A percentile compares a stretch with the other conserved stretches of the same genome.
Conservation (phyloP, 1,284 basidiomycete genomes). For the Trametes hirsuta region DNA sequence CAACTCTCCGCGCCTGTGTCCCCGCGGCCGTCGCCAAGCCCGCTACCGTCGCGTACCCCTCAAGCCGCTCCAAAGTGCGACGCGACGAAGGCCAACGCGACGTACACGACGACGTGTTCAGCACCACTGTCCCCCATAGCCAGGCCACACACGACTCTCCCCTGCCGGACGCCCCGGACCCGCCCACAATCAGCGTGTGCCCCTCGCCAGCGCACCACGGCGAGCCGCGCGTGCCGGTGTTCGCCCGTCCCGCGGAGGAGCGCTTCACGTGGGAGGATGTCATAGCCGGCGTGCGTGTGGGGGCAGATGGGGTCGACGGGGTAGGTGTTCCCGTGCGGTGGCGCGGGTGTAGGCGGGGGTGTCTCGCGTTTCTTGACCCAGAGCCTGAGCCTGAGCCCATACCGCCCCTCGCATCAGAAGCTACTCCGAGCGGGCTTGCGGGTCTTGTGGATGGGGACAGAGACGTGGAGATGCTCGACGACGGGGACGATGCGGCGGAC, state of each 20-base stretch:
- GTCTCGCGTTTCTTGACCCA: conserved; percentile 57
- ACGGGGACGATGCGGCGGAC: conserved; percentile 3
- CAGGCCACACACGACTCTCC: not conserved
- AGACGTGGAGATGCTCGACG: conserved; percentile 4
- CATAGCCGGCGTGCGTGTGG: conserved; percentile 56
- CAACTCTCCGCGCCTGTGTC: conserved; percentile 29
- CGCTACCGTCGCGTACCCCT: conserved; percentile 1
- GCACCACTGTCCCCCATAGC: not conserved
- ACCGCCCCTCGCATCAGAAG: not conserved
- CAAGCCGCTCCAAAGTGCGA: conserved; percentile 12
- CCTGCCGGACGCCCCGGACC: not conserved
- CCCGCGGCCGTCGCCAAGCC: conserved; percentile 31
- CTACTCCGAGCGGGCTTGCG: not conserved
- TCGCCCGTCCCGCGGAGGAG: conserved; percentile 62
- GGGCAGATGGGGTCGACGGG: conserved; percentile 36
- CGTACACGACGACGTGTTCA: conserved; percentile 14
- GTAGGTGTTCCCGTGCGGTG: conserved; percentile 62
- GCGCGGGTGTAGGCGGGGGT: conserved; percentile 66
- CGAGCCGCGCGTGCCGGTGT: conserved; percentile 40
- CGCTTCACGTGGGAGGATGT: conserved; percentile 64
- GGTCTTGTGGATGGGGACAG: not conserved
- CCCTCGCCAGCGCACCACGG: conserved; percentile 52
- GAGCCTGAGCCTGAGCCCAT: not conserved
- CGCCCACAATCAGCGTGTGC: conserved; percentile 47
- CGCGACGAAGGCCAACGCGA: conserved; percentile 10